phyloP scores from a whole-genome alignment of 345 rosid species.

The Dipteronia dyeriana region DNA sequence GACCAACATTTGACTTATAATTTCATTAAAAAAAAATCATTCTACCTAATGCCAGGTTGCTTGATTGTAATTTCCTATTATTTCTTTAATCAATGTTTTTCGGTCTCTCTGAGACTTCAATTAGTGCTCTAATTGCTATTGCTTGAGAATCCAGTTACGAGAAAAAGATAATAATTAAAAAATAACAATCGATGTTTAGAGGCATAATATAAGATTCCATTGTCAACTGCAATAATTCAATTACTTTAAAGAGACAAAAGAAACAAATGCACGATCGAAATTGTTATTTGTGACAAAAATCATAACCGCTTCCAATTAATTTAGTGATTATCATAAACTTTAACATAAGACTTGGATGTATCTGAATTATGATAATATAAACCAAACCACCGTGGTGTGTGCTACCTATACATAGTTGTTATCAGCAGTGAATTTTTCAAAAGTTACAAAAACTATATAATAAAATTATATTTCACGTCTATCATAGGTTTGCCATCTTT shows the following conservation, averaged over 20 bases:
- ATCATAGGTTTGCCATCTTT: slow-evolving; percentile 62
- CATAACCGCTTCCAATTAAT: neutral
- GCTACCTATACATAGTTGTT: neutral
- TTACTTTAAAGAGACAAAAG: neutral
- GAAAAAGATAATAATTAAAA: neutral
- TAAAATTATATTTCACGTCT: slow-evolving; percentile 35
- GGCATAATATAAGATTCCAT: neutral
- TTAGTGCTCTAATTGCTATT: neutral
- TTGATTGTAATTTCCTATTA: too few relatives aligned
- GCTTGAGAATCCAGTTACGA: neutral
- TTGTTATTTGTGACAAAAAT: neutral
- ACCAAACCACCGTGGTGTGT: neutral
- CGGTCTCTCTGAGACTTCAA: too few relatives aligned
- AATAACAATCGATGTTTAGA: neutral
- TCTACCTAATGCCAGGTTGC: too few relatives aligned
- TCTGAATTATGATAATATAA: neutral
- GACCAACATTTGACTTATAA: too few relatives aligned
- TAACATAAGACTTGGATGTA: neutral
- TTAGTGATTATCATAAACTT: neutral
- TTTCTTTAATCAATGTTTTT: too few relatives aligned
- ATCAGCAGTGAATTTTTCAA: neutral
- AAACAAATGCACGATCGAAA: neutral
- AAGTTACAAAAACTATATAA: neutral
- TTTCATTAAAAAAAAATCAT: too few relatives aligned
- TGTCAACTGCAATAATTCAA: neutral